Conservation (phyloP, 2,329 filamentous ascomycete genomes). For the Neonectria punicea region DNA sequence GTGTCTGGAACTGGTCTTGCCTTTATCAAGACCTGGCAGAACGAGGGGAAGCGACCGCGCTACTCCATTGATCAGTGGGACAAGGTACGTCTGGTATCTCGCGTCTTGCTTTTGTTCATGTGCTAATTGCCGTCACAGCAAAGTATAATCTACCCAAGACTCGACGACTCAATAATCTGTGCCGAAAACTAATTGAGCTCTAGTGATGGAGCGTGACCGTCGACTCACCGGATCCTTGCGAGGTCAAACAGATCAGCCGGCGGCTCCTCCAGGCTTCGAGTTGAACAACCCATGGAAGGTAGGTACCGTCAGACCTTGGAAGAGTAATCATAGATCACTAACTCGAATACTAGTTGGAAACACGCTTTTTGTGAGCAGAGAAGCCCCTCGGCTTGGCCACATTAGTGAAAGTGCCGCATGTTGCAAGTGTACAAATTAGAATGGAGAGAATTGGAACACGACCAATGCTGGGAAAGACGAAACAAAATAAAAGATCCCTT, state of each 20-base stretch:
- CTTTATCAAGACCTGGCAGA: constrained; percentile 66
- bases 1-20: constrained; percentile 67
- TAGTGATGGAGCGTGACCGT: constrained; percentile 74
- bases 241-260: constrained; percentile 66
- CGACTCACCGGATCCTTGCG: constrained; percentile 68
- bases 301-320: constrained; percentile 42
- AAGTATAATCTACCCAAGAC: constrained; percentile 55
- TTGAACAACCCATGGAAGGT: constrained; percentile 73
- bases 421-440: constrained; percentile 35
- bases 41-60: constrained; percentile 69
- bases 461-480: constrained; percentile 19
- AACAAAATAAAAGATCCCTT: constrained; percentile 29
- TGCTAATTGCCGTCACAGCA: constrained; percentile 57
- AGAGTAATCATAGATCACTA: neutral
- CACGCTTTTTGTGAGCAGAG: constrained; percentile 57
- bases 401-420: constrained; percentile 21
- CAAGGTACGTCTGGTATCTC: constrained; percentile 58
- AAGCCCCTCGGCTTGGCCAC: constrained; percentile 20
- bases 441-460: constrained; percentile 15
- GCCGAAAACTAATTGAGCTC: constrained; percentile 11
- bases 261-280: constrained; percentile 69
- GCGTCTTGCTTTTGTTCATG: neutral
- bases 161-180: neutral
- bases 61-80: constrained; percentile 73
- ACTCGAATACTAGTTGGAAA: constrained; percentile 59